Percentiles rank a stretch among this genome's conserved stretches.
phyloP scores from a whole-genome alignment of 2,329 filamentous ascomycete genomes.

The Hypoxylon sp. region DNA sequence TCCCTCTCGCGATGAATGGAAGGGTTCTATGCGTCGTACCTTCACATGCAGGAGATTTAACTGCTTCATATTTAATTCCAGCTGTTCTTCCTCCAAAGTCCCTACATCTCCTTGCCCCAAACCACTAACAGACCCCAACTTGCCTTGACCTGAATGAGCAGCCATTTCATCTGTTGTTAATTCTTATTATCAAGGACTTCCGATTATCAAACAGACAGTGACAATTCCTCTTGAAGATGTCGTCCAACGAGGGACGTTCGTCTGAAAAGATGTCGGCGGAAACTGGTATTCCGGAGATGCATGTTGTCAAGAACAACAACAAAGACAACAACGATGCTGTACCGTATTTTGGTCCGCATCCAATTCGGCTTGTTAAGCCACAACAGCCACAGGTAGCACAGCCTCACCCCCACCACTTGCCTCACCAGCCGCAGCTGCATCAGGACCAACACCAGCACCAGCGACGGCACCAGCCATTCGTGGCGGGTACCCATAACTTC shows the following conservation, averaged over 20 bases:
- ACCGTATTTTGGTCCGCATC: neutral
- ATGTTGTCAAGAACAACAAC: neutral
- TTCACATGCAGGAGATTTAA: conserved; percentile 70
- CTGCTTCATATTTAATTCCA: conserved; percentile 65
- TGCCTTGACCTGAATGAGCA: conserved; percentile 18
- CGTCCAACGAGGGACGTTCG: neutral
- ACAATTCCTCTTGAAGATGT: neutral
- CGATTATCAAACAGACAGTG: too few species aligned
- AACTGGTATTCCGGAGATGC: neutral
- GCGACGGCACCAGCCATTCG: neutral
- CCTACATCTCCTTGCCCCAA: conserved; percentile 51
- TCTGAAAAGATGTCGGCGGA: neutral
- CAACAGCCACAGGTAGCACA: neutral
- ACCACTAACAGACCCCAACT: conserved; percentile 31
- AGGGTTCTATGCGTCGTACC: conserved; percentile 55
- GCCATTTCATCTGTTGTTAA: conserved; percentile 8
- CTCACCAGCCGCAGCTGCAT: neutral
- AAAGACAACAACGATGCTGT: neutral
- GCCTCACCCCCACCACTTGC: neutral
- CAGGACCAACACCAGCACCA: neutral
- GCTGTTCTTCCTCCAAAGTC: conserved; percentile 63
- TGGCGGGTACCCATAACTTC: neutral
- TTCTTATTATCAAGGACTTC: neutral
- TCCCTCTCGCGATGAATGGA: neutral
- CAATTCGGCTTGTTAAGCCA: too few species aligned